Percentiles rank a stretch among this genome's conserved stretches.
phyloP scores from a whole-genome alignment of 352 stramenopile species.

The Globisporangium takayamanum region DNA sequence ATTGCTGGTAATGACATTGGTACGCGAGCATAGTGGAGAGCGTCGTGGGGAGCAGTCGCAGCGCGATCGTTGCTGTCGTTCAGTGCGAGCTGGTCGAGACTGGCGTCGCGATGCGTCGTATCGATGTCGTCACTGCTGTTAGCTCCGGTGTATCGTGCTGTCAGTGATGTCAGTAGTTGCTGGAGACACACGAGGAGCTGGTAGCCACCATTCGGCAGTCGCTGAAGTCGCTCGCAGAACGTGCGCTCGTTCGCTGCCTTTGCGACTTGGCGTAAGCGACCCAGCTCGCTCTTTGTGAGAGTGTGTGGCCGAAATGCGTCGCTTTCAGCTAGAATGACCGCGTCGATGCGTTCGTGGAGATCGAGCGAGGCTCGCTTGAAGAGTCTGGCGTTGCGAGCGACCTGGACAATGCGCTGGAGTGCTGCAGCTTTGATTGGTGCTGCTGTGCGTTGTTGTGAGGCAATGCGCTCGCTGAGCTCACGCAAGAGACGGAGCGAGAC shows the following conservation, averaged over 20 bases:
- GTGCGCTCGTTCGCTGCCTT: not conserved
- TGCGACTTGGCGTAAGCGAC: conserved; percentile 1
- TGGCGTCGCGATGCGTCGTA: too few species aligned
- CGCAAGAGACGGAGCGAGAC: conserved; percentile 1
- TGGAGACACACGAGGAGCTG: not conserved
- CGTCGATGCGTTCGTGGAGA: conserved; percentile 1
- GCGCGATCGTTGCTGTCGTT: too few species aligned
- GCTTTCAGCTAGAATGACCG: not conserved
- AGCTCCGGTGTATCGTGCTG: not conserved
- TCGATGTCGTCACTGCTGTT: not conserved
- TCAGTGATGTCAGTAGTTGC: not conserved
- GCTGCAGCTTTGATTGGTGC: not conserved
- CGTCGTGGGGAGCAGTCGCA: too few species aligned
- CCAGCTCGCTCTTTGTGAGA: conserved; percentile 1
- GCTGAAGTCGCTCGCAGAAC: conserved; percentile 2
- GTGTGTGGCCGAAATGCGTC: not conserved
- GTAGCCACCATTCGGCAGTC: not conserved
- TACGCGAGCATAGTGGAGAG: not conserved
- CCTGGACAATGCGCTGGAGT: not conserved
- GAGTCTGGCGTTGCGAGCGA: conserved; percentile 2
- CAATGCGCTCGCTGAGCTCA: not conserved
- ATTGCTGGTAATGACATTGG: not conserved
- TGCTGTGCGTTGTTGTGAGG: not conserved
- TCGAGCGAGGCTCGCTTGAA: conserved; percentile 1
- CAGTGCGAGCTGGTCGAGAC: too few species aligned